Evolutionary conservation across 768 basidiomycete genomes (phyloP).

Genomic region (Macrolepiota albuminosa): DNA sequence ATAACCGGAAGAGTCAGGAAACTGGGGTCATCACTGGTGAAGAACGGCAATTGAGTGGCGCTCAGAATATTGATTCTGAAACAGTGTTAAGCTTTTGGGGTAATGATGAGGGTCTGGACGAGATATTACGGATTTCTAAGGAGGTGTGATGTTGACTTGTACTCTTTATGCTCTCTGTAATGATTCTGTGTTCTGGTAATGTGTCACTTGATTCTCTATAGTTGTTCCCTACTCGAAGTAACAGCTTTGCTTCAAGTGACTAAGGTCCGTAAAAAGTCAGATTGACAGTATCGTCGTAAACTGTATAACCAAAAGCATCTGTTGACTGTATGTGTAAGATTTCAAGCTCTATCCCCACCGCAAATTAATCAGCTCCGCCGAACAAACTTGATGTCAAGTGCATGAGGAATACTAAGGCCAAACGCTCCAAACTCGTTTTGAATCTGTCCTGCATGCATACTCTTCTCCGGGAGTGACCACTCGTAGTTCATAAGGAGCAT

Average conservation of each 20-base stretch:
- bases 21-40: slow-evolving; percentile 1
- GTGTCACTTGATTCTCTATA: background rate
- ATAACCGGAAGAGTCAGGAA: slow-evolving; percentile 13
- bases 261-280: background rate
- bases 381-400: slow-evolving; percentile 26
- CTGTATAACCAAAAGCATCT: background rate
- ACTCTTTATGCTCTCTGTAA: background rate
- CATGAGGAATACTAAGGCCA: slow-evolving; percentile 27
- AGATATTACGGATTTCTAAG: slow-evolving; percentile 64
- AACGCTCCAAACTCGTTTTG: slow-evolving; percentile 32
- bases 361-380: slow-evolving; percentile 8
- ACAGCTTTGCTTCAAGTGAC: background rate
- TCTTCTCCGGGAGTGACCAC: slow-evolving; percentile 26
- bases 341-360: background rate
- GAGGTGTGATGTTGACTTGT: slow-evolving; percentile 28
- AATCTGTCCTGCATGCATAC: slow-evolving; percentile 20
- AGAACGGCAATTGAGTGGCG: slow-evolving; percentile 11
- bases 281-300: background rate
- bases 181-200: background rate
- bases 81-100: slow-evolving; percentile 54
- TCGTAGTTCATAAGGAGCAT: slow-evolving; percentile 30
- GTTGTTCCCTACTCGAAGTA: background rate
- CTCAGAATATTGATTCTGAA: slow-evolving; percentile 6
- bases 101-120: slow-evolving; percentile 68
- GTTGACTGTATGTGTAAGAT: too few species aligned